A percentile compares a stretch with the other conserved stretches of the same genome.
Evolutionary conservation across 306 rosid species (phyloP).

Genomic region (Glycyrrhiza uralensis): DNA sequence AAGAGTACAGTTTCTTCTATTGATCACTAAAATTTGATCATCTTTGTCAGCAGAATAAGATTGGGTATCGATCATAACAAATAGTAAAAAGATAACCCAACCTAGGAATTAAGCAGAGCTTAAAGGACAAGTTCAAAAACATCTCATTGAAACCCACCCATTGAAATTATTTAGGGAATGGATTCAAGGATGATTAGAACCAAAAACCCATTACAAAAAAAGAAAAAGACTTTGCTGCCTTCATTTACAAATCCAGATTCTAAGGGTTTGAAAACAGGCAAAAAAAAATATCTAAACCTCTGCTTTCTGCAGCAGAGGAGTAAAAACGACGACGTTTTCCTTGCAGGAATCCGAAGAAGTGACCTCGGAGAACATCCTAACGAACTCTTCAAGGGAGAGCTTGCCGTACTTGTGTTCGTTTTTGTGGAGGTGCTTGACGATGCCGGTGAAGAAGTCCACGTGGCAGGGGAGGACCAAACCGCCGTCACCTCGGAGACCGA

Average conservation of each 20-base stretch:
- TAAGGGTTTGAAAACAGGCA: neutral
- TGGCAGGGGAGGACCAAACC: constrained; percentile 39
- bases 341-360: constrained; percentile 27
- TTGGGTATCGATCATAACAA: constrained; percentile 25
- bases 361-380: constrained; percentile 1
- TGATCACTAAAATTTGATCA: constrained; percentile 44
- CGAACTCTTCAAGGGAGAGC: constrained; percentile 20
- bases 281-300: neutral
- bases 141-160: constrained; percentile 36
- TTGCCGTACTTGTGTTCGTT: constrained; percentile 29
- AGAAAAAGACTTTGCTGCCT: neutral
- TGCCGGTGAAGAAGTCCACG: constrained; percentile 14
- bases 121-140: constrained; percentile 17
- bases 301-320: constrained; percentile 32
- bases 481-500: constrained; percentile 35
- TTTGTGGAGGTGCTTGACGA: neutral
- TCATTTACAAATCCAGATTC: constrained; percentile 10
- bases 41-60: neutral
- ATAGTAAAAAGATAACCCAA: constrained; percentile 15
- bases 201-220: neutral
- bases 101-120: neutral
- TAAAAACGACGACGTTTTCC: constrained; percentile 20
- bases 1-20: neutral
- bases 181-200: constrained; percentile 37
- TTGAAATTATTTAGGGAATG: neutral